Evolutionary conservation across 164 flowering plant species (phyloP).

Genomic region (Chimonanthus praecox): DNA sequence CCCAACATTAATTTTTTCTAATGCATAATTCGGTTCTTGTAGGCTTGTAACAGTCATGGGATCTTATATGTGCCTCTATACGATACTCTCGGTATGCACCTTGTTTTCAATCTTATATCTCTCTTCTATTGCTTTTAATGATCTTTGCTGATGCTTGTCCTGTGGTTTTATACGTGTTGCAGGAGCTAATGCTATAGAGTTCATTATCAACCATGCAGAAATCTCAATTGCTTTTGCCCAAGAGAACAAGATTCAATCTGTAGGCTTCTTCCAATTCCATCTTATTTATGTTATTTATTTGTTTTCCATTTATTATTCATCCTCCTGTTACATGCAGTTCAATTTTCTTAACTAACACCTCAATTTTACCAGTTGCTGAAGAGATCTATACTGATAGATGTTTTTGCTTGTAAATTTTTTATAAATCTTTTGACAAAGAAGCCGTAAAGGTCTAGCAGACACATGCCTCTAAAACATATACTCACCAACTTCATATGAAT

Average conservation of each 20-base stretch:
- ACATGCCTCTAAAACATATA: too few species aligned
- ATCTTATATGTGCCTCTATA: constrained; percentile 85
- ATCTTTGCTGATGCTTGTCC: not conserved
- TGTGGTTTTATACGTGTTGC: constrained; percentile 13
- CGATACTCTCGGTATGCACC: constrained; percentile 71
- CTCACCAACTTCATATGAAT: too few species aligned
- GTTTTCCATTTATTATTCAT: not conserved
- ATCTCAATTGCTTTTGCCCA: constrained; percentile 81
- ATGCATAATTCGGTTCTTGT: constrained; percentile 13
- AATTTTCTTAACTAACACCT: not conserved
- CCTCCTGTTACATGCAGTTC: not conserved
- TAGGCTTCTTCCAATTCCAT: constrained; percentile 22
- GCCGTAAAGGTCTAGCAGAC: too few species aligned
- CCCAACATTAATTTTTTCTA: not conserved
- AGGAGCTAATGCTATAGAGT: constrained; percentile 95
- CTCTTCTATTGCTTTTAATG: not conserved
- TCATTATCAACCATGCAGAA: constrained; percentile 95
- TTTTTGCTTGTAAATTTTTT: not conserved
- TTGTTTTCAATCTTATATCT: not conserved
- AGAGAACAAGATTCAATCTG: constrained; percentile 69
- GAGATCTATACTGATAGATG: too few species aligned
- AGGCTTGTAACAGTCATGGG: constrained; percentile 86
- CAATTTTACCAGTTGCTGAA: not conserved
- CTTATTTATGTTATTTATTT: not conserved
- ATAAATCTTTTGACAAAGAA: not conserved